Evolutionary conservation across 805 yeast species (phyloP).

Genomic region (Starmera amethionina): DNA sequence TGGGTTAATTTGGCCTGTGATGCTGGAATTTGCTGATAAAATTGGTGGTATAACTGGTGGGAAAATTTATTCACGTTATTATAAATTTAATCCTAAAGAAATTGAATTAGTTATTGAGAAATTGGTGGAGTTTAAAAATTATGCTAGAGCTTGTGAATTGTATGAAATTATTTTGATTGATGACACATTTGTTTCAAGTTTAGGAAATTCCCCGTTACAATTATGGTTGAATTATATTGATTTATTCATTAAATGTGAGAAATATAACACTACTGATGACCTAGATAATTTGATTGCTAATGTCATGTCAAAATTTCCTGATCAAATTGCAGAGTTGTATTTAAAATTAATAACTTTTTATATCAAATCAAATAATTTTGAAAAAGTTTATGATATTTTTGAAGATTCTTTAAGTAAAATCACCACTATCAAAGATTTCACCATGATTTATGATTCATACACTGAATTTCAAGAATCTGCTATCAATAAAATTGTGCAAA

Average conservation of each 20-base stretch:
- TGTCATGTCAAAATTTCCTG: slow-evolving; percentile 40
- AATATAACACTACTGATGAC: slow-evolving; percentile 7
- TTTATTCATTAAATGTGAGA: slow-evolving; percentile 14
- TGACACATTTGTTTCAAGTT: slow-evolving; percentile 23
- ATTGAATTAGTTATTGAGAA: slow-evolving; percentile 24
- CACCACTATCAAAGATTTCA: slow-evolving; percentile 49
- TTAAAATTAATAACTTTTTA: slow-evolving; percentile 39
- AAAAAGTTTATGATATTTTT: slow-evolving; percentile 32
- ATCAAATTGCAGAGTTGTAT: slow-evolving; percentile 43
- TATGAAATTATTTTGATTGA: slow-evolving; percentile 26
- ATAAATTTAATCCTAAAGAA: slow-evolving; percentile 19
- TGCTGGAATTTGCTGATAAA: slow-evolving; percentile 34
- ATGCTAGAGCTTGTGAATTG: slow-evolving; percentile 19
- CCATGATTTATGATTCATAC: slow-evolving; percentile 51
- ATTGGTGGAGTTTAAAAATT: slow-evolving; percentile 23
- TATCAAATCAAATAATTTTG: slow-evolving; percentile 26
- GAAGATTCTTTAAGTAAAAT: slow-evolving; percentile 39
- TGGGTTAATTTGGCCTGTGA: slow-evolving; percentile 44
- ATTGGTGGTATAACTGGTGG: slow-evolving; percentile 28
- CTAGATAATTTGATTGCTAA: slow-evolving; percentile 26
- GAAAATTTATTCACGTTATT: slow-evolving; percentile 22
- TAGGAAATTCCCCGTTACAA: slow-evolving; percentile 35
- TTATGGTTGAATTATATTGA: slow-evolving; percentile 38
- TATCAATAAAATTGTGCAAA: slow-evolving; percentile 16
- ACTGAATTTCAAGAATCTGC: slow-evolving; percentile 49